Percentiles rank a stretch among this genome's conserved stretches.
These are phyloP conservation scores for Mikania micrantha DNA, from an alignment of 129 eudicot genomes.

Conservation along the genomic window DNA sequence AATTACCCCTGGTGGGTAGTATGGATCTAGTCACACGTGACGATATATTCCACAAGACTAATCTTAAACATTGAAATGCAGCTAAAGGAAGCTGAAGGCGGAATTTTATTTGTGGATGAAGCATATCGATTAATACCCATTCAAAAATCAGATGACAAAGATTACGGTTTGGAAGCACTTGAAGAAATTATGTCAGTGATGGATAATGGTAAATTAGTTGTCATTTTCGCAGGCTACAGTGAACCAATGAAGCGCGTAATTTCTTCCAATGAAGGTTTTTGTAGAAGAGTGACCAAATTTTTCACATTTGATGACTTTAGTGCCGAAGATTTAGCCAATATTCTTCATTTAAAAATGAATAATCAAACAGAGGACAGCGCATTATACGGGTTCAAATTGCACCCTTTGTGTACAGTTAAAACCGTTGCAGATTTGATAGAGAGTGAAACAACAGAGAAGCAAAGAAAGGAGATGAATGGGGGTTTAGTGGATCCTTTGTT, in stretches of 20 bases:
- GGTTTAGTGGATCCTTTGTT: conserved; percentile 80
- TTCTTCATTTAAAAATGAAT: conserved; percentile 64
- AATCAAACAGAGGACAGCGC: conserved; percentile 54
- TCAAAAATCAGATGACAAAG: conserved; percentile 67
- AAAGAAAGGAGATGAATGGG: conserved; percentile 82
- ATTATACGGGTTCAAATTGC: conserved; percentile 70
- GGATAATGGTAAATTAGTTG: conserved; percentile 75
- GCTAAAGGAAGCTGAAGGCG: conserved; percentile 88
- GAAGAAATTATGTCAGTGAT: conserved; percentile 94
- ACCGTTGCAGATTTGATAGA: conserved; percentile 55
- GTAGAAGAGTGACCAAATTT: conserved; percentile 85
- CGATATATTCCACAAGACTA: not conserved
- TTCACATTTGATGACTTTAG: conserved; percentile 78
- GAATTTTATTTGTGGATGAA: conserved; percentile 88
- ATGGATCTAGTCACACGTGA: not conserved
- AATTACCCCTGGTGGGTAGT: conserved; percentile 6
- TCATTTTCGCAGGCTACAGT: conserved; percentile 79
- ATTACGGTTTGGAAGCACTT: conserved; percentile 91
- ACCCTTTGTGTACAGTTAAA: conserved; percentile 49
- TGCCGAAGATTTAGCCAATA: conserved; percentile 58
- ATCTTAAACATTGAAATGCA: conserved; percentile 16
- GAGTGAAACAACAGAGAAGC: conserved; percentile 62
- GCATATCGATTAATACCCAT: conserved; percentile 78
- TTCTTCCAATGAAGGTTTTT: conserved; percentile 75
- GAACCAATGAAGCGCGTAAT: conserved; percentile 88